A percentile compares a stretch with the other conserved stretches of the same genome.
Evolutionary conservation across 2,329 filamentous ascomycete species (phyloP).

Genomic region (Fusarium sp.): DNA sequence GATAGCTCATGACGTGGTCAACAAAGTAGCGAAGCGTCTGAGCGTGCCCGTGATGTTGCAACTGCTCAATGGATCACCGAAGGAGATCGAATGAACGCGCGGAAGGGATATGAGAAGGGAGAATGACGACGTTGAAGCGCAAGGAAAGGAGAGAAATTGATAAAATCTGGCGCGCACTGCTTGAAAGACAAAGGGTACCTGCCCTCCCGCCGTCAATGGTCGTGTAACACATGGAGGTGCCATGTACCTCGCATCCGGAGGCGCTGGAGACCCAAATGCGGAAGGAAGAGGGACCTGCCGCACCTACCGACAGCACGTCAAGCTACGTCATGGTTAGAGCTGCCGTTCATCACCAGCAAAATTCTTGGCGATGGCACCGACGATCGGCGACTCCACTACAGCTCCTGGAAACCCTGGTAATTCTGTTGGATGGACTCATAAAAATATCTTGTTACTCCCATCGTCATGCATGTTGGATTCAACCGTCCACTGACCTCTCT

Average conservation of each 20-base stretch:
- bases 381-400: slow-evolving; percentile 32
- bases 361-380: slow-evolving; percentile 33
- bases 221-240: slow-evolving; percentile 18
- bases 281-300: slow-evolving; percentile 1
- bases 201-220: slow-evolving; percentile 5
- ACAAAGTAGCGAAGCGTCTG: slow-evolving; percentile 2
- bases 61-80: slow-evolving; percentile 12
- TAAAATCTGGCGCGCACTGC: neutral
- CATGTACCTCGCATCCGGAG: slow-evolving; percentile 21
- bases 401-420: slow-evolving; percentile 1
- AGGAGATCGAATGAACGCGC: neutral
- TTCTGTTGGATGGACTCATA: neutral
- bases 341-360: slow-evolving; percentile 12
- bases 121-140: neutral
- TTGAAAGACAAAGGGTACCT: slow-evolving; percentile 3
- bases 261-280: neutral
- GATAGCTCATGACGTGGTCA: slow-evolving; percentile 21
- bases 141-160: neutral
- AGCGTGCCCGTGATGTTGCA: neutral
- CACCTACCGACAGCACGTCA: neutral
- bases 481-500: neutral
- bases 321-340: slow-evolving; percentile 31
- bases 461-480: slow-evolving; percentile 13
- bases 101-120: neutral
- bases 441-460: neutral